Evolutionary conservation across 192 early-diverging fungal genomes (phyloP), one percentile per base, ranked within the genome.

Genomic region (Coemansia sp.): DNA sequence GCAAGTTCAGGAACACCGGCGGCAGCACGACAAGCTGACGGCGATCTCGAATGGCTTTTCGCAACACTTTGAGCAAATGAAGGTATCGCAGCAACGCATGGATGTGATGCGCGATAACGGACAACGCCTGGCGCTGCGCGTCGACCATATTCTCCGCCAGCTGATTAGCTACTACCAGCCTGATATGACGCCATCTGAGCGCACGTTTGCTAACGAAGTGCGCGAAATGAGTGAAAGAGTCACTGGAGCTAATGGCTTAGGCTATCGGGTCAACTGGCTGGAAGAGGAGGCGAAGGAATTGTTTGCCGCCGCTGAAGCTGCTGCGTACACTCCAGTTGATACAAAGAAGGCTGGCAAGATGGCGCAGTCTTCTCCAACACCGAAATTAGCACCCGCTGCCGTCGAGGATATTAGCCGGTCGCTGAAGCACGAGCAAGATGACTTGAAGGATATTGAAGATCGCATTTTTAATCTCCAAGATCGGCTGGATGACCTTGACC

Each of bases 131-230:
- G 67, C 75, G 7, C 65, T 84, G 44, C 86, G 86, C 6, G 84
- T 84, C 2, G 90, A 92, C 58, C 76, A 76, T 11, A 63, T 90
- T 29, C 66, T 93, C 59, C 87, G 87, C 31, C 85, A 88, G 66
- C 60, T 91, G 34, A 86, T 88, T 50, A 86, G 86, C 44, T 75
- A 76, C 15, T 82, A 79, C 46, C 88, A 91, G 64, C 90, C 88
- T 8, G 86, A 83, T 29, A 70, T 91, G 68, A 86, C 86, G 4
- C 62, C 81, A 5, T 77, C 84, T 24, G 91, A 93, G 72, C 70
- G 60, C 8, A 69, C 38, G 24, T 74, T 79, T 69, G 61, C 64
- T 17, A 61, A 62, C 4, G 73, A 76, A 22, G 68, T 84, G 48
- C 65, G 77, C 11, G 69, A 40, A n/a, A 70, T 79, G 61, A 64